phyloP scores from a whole-genome alignment of 352 stramenopile species.

The Pythium volutum region DNA sequence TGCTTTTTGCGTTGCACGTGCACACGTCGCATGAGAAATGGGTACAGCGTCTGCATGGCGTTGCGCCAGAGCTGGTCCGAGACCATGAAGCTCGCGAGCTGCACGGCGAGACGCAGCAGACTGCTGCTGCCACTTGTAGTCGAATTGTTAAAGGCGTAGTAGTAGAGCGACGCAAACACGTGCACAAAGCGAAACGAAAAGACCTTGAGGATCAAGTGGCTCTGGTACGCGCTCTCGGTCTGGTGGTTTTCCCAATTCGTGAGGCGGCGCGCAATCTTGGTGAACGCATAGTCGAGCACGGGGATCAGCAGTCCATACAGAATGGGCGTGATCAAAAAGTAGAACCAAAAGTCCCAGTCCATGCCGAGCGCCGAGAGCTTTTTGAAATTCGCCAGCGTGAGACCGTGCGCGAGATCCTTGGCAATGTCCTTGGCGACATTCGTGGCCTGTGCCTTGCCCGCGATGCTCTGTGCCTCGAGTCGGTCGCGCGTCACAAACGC shows the following conservation, averaged over 20 bases:
- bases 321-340: slow-evolving; percentile 78
- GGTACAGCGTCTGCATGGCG: slow-evolving; percentile 87
- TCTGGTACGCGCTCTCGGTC: slow-evolving; percentile 83
- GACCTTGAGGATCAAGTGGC: slow-evolving; percentile 97
- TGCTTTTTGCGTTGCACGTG: slow-evolving; percentile 50
- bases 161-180: slow-evolving; percentile 96
- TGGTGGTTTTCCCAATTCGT: slow-evolving; percentile 94
- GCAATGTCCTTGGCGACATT: slow-evolving; percentile 51
- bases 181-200: slow-evolving; percentile 98
- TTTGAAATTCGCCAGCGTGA: slow-evolving; percentile 61
- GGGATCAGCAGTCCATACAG: slow-evolving; percentile 86
- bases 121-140: slow-evolving; percentile 29
- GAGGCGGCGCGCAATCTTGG: slow-evolving; percentile 77
- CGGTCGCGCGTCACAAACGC: slow-evolving; percentile 81
- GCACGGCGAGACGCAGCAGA: slow-evolving; percentile 90
- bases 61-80: slow-evolving; percentile 93
- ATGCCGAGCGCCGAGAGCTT: slow-evolving; percentile 57
- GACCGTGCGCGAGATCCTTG: slow-evolving; percentile 32
- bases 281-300: slow-evolving; percentile 81
- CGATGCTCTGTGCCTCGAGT: slow-evolving; percentile 55
- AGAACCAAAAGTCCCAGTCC: slow-evolving; percentile 81
- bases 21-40: slow-evolving; percentile 52
- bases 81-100: slow-evolving; percentile 93
- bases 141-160: slow-evolving; percentile 88
- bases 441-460: slow-evolving; percentile 36